Evolutionary conservation across 768 basidiomycete genomes (phyloP).

Genomic region (Hygrocybe punicea): DNA sequence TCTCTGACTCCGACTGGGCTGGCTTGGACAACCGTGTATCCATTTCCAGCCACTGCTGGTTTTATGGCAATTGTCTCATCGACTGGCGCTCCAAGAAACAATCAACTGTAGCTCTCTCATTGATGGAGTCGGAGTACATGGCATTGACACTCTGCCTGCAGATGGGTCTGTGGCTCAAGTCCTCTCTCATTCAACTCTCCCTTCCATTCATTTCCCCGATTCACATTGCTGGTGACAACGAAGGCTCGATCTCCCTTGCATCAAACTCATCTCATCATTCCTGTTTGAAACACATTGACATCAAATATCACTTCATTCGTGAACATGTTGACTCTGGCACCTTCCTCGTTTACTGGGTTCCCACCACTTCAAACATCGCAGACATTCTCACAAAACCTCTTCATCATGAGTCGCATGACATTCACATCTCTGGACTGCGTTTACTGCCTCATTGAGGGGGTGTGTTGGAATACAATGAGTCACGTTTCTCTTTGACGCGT

Average conservation of each 20-base stretch:
- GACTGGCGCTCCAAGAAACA: constrained; percentile 28
- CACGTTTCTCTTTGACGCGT: too few species aligned
- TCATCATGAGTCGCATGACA: background rate
- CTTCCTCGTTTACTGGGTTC: constrained; percentile 26
- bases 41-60: constrained; percentile 37
- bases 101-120: background rate
- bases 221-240: constrained; percentile 25
- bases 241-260: constrained; percentile 17
- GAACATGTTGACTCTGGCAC: constrained; percentile 22
- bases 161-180: constrained; percentile 8
- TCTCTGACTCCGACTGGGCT: constrained; percentile 36
- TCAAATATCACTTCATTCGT: constrained; percentile 37
- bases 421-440: constrained; percentile 4
- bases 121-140: constrained; percentile 2
- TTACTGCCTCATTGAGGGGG: constrained; percentile 6
- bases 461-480: constrained; percentile 9
- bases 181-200: constrained; percentile 26
- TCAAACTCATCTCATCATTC: constrained; percentile 14
- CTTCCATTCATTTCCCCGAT: constrained; percentile 39
- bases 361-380: constrained; percentile 32
- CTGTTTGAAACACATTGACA: constrained; percentile 36
- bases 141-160: background rate
- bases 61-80: constrained; percentile 26
- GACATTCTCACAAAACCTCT: constrained; percentile 43
- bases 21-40: constrained; percentile 26